Evolutionary conservation across 331 rosid species (phyloP).

Genomic region (Spiraea crenata): DNA sequence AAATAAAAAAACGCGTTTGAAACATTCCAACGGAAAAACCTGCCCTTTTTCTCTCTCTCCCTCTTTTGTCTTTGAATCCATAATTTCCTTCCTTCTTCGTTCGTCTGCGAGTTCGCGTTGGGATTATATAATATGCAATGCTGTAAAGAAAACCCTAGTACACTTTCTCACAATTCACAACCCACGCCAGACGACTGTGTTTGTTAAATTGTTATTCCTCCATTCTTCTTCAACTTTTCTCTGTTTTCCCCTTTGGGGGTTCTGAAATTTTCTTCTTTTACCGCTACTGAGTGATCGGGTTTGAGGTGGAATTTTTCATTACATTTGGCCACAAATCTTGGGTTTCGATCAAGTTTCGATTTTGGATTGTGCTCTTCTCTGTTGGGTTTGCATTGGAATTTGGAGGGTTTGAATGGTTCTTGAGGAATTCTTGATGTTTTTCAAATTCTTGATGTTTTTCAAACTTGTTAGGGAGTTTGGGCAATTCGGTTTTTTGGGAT

Average conservation of each 20-base stretch:
- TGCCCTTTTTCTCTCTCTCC: background rate
- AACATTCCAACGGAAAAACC: conserved; percentile 56
- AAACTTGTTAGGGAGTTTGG: conserved; percentile 1
- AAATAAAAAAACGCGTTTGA: conserved; percentile 31
- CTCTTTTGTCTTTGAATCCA: background rate
- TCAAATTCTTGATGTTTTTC: background rate
- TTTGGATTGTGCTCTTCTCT: background rate
- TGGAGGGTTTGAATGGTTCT: conserved; percentile 1
- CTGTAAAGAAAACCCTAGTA: background rate
- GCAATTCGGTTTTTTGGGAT: background rate
- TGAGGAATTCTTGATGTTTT: background rate
- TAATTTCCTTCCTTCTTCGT: conserved; percentile 22
- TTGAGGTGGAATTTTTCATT: conserved; percentile 20
- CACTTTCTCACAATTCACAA: background rate
- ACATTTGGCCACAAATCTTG: conserved; percentile 14
- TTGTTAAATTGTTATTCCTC: background rate
- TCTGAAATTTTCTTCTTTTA: conserved; percentile 9
- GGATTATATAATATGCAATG: background rate
- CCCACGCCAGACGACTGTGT: background rate
- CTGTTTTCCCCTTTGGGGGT: background rate
- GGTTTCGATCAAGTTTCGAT: conserved; percentile 23
- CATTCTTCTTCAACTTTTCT: background rate
- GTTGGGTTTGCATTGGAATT: background rate
- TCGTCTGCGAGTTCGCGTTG: background rate
- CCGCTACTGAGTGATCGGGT: background rate